Conservation (phyloP, 1,284 basidiomycete species). For the Coriolopsis trogii region DNA sequence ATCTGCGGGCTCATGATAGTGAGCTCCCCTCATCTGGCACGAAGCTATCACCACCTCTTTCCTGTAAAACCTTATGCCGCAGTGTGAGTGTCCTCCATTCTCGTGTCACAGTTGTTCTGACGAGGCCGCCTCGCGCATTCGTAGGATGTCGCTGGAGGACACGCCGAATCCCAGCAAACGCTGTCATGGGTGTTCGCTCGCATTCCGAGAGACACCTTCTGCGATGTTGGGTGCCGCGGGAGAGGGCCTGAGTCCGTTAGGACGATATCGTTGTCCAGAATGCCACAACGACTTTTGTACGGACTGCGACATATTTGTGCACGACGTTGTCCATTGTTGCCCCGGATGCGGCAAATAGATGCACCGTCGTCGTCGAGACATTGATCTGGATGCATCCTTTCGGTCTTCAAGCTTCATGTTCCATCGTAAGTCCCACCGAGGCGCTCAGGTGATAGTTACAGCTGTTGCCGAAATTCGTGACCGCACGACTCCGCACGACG, state of each 20-base stretch:
- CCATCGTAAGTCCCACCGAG: no score
- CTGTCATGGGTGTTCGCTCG: slow-evolving; percentile 76
- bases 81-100: slow-evolving; percentile 59
- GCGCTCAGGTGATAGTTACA: no score
- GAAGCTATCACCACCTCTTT: slow-evolving; percentile 94
- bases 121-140: slow-evolving; percentile 1
- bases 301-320: slow-evolving; percentile 68
- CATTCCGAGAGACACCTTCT: slow-evolving; percentile 50
- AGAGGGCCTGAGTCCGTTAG: slow-evolving; percentile 76
- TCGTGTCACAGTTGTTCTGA: background rate
- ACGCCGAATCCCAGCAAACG: slow-evolving; percentile 36
- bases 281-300: slow-evolving; percentile 60
- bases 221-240: slow-evolving; percentile 33
- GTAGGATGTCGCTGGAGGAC: slow-evolving; percentile 44
- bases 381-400: no score
- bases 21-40: slow-evolving; percentile 93
- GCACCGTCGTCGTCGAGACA: no score
- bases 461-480: no score
- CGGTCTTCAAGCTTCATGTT: no score
- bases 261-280: slow-evolving; percentile 74
- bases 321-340: slow-evolving; percentile 64
- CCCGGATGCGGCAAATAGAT: slow-evolving; percentile 51
- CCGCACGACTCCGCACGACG: no score
- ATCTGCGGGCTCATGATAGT: slow-evolving; percentile 98
- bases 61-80: slow-evolving; percentile 83